Evolutionary conservation across 2,329 filamentous ascomycete genomes (phyloP), one percentile per base, ranked within the genome.

Genomic region (Metarhizium brunneum): DNA sequence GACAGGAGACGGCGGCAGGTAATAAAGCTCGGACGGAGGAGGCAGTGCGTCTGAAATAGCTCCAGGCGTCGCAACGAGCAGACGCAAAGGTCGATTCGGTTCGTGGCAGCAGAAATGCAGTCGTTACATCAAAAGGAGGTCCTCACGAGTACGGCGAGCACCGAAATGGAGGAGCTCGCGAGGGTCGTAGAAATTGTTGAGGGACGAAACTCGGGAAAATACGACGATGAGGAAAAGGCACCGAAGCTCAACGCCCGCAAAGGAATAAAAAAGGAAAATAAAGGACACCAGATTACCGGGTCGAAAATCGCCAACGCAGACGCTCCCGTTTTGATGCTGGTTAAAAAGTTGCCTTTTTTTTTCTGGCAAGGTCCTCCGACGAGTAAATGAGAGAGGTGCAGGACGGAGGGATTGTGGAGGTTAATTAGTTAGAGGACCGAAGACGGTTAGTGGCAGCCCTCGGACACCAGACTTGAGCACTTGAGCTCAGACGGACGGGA

Each of bases 371-470:
- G 52, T 56, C 52, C 52, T 54, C 42, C 47, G 18, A 55, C 50
- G 54, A 52, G 57, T 45, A 54, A 47, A 29, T 56, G 50, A 52
- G 54, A 58, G 56, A 54, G 58, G 54, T 56, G 58, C 53, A 54
- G 58, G 49, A 58, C 42, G 42, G 50, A 52, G 47, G 54, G 18
- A 50, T 38, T 52, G 56, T 57, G 54, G 56, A 58, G 56, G 53
- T 47, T 50, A 42, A 56, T 59, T 50, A 57, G 52, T 59, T 50
- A 57, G 52, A 53, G 54, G 54, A 55, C 48, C 57, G 48, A 45
- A 54, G 52, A 38, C 35, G 57, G 55, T 52, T 58, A 58, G 56
- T 57, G 45, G 20, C 45, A 48, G 45, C 10, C 10, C 32, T 35
- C 5, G 6, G 6, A 11, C 10, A 35, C 32, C 32, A 35, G 32